Evolutionary conservation across 2,329 filamentous ascomycete genomes (phyloP).

Genomic region (Emmonsiellopsis sp.): DNA sequence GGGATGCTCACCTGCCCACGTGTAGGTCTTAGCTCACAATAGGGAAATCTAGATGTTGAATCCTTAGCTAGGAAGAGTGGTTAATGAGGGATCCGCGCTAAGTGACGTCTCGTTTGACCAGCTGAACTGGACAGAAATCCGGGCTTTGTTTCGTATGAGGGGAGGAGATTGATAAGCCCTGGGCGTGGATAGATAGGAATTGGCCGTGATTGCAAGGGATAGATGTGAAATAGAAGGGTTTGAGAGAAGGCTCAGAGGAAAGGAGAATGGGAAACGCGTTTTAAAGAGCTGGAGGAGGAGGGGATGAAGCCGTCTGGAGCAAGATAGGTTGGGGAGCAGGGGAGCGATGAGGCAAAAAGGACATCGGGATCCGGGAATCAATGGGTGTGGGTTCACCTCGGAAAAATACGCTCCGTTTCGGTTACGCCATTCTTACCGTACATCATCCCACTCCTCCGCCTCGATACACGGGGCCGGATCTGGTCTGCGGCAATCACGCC

Average conservation of each 20-base stretch:
- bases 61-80: neutral
- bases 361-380: neutral
- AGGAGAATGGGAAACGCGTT: too few species aligned
- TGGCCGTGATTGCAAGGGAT: too few species aligned
- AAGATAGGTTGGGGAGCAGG: neutral
- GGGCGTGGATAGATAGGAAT: too few species aligned
- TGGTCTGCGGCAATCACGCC: too few species aligned
- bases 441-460: neutral
- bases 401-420: neutral
- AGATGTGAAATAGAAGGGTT: too few species aligned
- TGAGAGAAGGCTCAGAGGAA: too few species aligned
- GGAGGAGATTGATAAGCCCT: too few species aligned
- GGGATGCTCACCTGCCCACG: neutral
- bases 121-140: too few species aligned
- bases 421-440: neutral
- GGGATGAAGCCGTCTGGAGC: neutral
- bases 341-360: neutral
- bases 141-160: too few species aligned
- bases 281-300: neutral
- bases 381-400: slow-evolving; percentile 3
- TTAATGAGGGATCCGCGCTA: neutral
- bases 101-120: neutral
- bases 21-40: neutral
- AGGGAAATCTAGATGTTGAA: neutral
- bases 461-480: neutral